Percentiles rank a stretch among this genome's conserved stretches.
Evolutionary conservation across 768 basidiomycete genomes (phyloP).

Genomic region (Tulasnella sp.): DNA sequence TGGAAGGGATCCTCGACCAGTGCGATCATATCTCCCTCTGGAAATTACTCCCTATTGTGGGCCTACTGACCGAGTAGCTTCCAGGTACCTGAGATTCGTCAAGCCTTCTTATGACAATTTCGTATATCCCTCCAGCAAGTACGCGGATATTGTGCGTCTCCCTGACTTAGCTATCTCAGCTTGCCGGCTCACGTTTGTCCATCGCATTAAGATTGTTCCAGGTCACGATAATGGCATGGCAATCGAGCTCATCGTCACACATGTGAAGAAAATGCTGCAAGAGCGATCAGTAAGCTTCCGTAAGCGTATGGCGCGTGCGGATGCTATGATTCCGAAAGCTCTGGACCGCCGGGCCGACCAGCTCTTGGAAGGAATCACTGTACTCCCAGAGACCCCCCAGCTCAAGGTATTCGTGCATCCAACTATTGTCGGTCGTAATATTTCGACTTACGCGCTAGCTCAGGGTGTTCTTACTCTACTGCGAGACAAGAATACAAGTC

Average conservation of each 20-base stretch:
- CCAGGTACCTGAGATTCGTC: conserved; percentile 85
- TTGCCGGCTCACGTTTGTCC: neutral
- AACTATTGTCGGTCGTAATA: neutral
- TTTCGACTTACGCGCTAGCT: neutral
- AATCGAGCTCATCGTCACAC: conserved; percentile 87
- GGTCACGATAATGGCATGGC: conserved; percentile 84
- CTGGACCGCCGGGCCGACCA: conserved; percentile 24
- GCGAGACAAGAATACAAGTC: conserved; percentile 57
- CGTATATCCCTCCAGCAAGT: conserved; percentile 74
- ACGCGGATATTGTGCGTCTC: conserved; percentile 74
- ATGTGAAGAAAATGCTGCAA: conserved; percentile 75
- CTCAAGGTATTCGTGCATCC: conserved; percentile 55
- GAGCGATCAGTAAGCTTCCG: conserved; percentile 70
- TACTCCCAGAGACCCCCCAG: conserved; percentile 75
- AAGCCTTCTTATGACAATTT: conserved; percentile 94
- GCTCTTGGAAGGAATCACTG: conserved; percentile 42
- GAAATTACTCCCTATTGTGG: neutral
- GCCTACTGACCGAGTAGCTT: neutral
- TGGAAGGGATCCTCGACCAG: conserved; percentile 87
- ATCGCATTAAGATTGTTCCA: conserved; percentile 71
- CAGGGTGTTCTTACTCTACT: conserved; percentile 88
- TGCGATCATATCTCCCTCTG: conserved; percentile 31
- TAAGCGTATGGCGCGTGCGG: conserved; percentile 51
- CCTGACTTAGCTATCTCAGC: neutral
- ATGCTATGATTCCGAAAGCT: conserved; percentile 29